phyloP scores from a whole-genome alignment of 2,329 filamentous ascomycete genomes.

The Hypoxylon sp. region DNA sequence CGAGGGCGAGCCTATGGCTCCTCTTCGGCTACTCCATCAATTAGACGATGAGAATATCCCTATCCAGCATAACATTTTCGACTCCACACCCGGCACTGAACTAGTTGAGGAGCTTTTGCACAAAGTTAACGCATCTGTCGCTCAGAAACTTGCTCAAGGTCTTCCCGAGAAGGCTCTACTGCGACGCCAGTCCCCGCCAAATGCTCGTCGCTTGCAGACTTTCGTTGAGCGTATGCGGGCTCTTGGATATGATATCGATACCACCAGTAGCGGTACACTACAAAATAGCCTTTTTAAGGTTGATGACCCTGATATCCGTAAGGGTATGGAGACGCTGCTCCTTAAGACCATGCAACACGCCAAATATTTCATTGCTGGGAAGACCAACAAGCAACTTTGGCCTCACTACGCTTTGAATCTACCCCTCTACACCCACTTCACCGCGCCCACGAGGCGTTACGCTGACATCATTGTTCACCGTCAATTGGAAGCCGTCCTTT shows the following conservation, averaged over 20 bases:
- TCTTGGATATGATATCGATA: constrained; percentile 91
- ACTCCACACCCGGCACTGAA: constrained; percentile 89
- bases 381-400: constrained; percentile 81
- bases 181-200: constrained; percentile 87
- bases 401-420: constrained; percentile 94
- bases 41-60: constrained; percentile 98
- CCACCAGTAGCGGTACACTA: constrained; percentile 87
- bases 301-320: constrained; percentile 88
- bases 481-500: constrained; percentile 89
- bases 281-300: constrained; percentile 97
- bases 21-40: constrained; percentile 90
- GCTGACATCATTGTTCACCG: constrained; percentile 96
- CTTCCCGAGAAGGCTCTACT: constrained; percentile 94
- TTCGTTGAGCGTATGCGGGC: constrained; percentile 95
- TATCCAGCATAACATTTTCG: constrained; percentile 95
- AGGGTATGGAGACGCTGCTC: constrained; percentile 97
- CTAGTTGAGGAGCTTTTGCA: constrained; percentile 95
- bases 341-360: constrained; percentile 96
- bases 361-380: constrained; percentile 92
- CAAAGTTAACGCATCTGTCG: constrained; percentile 91
- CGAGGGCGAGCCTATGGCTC: constrained; percentile 82
- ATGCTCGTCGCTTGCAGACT: constrained; percentile 87
- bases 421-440: constrained; percentile 97
- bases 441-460: constrained; percentile 93
- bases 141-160: constrained; percentile 82